Base-by-base conservation (phyloP, 1,284 basidiomycete species). In the Pseudozyma thailandica region DNA sequence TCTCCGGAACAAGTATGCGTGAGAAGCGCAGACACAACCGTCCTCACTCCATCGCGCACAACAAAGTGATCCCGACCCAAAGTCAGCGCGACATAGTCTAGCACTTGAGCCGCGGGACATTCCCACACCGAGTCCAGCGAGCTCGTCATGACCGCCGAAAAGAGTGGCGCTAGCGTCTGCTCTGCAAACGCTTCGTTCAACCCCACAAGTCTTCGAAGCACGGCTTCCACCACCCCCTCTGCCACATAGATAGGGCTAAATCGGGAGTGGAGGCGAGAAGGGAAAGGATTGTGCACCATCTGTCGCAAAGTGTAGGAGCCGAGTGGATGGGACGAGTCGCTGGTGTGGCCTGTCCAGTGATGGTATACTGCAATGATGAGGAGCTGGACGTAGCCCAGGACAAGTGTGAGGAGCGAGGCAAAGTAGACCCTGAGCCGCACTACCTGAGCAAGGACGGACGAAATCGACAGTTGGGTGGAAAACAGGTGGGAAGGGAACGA, bases 61-160 rank as follows among this genome's bases (percentile, higher is more conserved):
- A 72, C 72, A 39, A 66, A 82, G 41, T 83, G 81, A 30, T 66
- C 54, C 23, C 61, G 48, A 3, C 73, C 63, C 26, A 83, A 77
- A 0, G 80, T 82, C 25, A 64, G 46, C 1, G 78, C 79, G 23
- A 82, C 62, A 25, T 83, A 83, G 13, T 81, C 72, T 25, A 83
- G 64, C 28, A 82, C 57, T 33, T 81, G 80, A 8, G 74, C 59
- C 0, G 75, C 76, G 0, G 82, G 82, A 28, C 69, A 62, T 5
- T 52, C 16, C 45, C 57, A 50, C 1, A 81, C 75, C 0, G 64
- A 51, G 4, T 53, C 47, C 13, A 46, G 35, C 23, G 72, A 55
- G 0, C 54, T 68, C 3, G 80, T 82, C 73, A 80, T 80, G 26
- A 81, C 68, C 0, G 79, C 77, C 38, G 68, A 70, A 18, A 82